Conservation (phyloP, 345 rosid species). For the Sonneratia caseolaris region DNA sequence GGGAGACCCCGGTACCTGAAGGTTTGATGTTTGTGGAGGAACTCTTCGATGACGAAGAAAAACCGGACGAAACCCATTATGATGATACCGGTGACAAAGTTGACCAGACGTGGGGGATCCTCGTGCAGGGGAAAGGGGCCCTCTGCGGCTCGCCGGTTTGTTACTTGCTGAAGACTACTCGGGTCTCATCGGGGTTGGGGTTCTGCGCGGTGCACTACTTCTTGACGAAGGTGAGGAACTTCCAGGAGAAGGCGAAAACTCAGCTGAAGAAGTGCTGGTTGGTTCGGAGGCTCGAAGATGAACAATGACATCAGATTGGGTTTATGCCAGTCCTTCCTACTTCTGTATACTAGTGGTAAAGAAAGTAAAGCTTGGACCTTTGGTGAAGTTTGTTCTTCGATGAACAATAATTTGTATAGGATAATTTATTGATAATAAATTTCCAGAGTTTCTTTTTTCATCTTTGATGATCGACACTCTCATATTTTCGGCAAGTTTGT, state of each 20-base stretch:
- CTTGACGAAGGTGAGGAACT: conserved; percentile 49
- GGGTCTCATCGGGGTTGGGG: conserved; percentile 37
- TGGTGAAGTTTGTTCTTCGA: background rate
- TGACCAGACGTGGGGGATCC: conserved; percentile 56
- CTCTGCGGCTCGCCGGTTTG: conserved; percentile 51
- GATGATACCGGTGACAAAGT: conserved; percentile 13
- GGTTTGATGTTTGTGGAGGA: conserved; percentile 72
- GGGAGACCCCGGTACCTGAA: conserved; percentile 47
- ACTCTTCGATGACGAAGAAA: conserved; percentile 22
- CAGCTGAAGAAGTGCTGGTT: conserved; percentile 69
- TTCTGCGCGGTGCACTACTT: conserved; percentile 57
- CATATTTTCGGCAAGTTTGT: background rate
- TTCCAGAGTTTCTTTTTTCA: background rate
- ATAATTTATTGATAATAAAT: background rate
- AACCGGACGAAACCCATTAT: background rate
- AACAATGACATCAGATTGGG: background rate
- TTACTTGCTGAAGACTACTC: conserved; percentile 51
- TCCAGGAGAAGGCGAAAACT: conserved; percentile 35
- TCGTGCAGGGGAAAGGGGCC: conserved; percentile 62
- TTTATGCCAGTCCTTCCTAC: background rate
- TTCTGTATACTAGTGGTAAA: background rate
- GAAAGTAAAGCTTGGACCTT: background rate
- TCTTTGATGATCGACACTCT: background rate
- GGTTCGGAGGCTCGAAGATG: conserved; percentile 7
- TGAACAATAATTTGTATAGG: background rate